Percentiles rank a stretch among this genome's conserved stretches.
phyloP scores from a whole-genome alignment of 2,329 filamentous ascomycete genomes.

The Biscogniauxia marginata region DNA sequence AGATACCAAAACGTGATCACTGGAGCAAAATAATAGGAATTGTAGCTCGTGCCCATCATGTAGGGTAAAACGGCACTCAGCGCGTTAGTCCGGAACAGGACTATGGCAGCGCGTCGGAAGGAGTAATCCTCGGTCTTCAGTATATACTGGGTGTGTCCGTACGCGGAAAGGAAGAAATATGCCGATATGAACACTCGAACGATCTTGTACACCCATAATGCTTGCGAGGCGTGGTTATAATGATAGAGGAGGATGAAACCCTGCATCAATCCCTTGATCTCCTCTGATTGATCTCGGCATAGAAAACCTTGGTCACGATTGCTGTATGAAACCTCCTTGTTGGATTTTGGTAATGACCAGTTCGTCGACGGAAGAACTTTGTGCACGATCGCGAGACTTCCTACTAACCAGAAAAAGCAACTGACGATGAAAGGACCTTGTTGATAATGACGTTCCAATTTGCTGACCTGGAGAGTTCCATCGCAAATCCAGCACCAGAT shows the following conservation, averaged over 20 bases:
- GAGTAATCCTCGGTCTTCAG: constrained; percentile 57
- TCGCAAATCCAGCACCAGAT: constrained; percentile 54
- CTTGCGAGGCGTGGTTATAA: constrained; percentile 52
- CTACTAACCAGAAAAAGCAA: constrained; percentile 27
- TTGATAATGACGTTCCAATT: constrained; percentile 47
- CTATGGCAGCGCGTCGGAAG: constrained; percentile 46
- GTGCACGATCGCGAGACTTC: constrained; percentile 17
- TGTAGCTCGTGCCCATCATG: constrained; percentile 55
- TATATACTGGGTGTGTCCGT: constrained; percentile 60
- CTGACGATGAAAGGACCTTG: constrained; percentile 26
- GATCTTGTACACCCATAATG: constrained; percentile 53
- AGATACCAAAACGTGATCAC: constrained; percentile 63
- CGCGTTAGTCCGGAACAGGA: constrained; percentile 58
- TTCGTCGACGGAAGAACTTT: constrained; percentile 7
- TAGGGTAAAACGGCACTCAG: constrained; percentile 53
- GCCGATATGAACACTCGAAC: constrained; percentile 53
- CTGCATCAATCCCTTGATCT: constrained; percentile 69
- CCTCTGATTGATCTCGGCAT: constrained; percentile 56
- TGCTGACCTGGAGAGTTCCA: constrained; percentile 52
- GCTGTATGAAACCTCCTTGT: constrained; percentile 8
- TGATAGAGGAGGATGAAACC: constrained; percentile 54
- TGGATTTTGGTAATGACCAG: constrained; percentile 12
- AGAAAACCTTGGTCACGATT: constrained; percentile 41
- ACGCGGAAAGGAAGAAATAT: constrained; percentile 63
- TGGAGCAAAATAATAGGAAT: constrained; percentile 58